Evolutionary conservation across 768 basidiomycete genomes (phyloP).

Genomic region (Termitomyces sp.): DNA sequence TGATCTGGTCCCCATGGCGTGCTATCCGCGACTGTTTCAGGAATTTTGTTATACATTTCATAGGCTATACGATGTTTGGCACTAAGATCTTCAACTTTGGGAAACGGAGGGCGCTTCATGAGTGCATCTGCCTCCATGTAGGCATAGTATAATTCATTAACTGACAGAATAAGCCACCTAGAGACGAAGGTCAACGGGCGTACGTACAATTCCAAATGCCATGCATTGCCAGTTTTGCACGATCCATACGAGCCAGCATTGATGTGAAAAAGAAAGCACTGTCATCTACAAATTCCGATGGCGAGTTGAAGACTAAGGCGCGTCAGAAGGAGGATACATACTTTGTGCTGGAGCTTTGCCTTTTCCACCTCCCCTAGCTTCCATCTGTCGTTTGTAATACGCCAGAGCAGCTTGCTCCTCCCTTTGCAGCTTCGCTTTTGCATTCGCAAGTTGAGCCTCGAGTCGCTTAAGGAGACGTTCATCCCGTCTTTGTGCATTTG

Average conservation of each 20-base stretch:
- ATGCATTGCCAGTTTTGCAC: conserved; percentile 17
- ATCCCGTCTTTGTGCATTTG: conserved; percentile 17
- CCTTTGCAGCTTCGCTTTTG: conserved; percentile 17
- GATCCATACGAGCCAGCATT: conserved; percentile 22
- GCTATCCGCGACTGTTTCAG: conserved; percentile 17
- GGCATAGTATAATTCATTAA: conserved; percentile 21
- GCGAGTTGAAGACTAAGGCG: background rate
- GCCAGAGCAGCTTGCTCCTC: conserved; percentile 17
- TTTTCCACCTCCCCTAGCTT: conserved; percentile 15
- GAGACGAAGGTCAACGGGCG: background rate
- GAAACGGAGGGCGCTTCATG: conserved; percentile 20
- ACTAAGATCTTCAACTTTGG: conserved; percentile 17
- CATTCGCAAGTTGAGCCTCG: conserved; percentile 21
- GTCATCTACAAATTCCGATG: conserved; percentile 7
- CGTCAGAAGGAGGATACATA: background rate
- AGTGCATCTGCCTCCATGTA: conserved; percentile 19
- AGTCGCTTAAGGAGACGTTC: conserved; percentile 24
- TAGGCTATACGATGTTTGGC: conserved; percentile 19
- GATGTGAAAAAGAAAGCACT: conserved; percentile 22
- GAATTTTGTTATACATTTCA: conserved; percentile 24
- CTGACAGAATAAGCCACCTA: conserved; percentile 10
- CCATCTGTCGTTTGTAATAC: conserved; percentile 5
- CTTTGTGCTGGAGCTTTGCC: conserved; percentile 9
- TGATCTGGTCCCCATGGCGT: conserved; percentile 12
- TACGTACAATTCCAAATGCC: conserved; percentile 24